phyloP scores from a whole-genome alignment of 2,329 filamentous ascomycete species.

The Fusarium sp. region DNA sequence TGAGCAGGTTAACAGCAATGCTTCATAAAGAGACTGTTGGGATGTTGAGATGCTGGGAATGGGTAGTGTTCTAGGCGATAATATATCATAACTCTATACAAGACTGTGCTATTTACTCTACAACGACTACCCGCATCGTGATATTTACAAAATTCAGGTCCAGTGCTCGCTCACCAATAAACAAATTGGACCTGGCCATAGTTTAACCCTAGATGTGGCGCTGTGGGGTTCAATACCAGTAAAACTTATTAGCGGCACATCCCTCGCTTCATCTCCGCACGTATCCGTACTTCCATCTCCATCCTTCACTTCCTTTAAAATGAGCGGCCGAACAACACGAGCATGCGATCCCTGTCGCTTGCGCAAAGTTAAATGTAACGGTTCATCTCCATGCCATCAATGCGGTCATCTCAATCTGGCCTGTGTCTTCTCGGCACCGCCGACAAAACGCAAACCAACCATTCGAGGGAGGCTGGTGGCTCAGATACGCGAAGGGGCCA shows the following conservation, averaged over 20 bases:
- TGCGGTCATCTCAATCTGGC: constrained; percentile 54
- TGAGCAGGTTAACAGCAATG: constrained; percentile 19
- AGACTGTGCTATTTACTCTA: no score
- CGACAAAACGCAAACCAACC: constrained; percentile 53
- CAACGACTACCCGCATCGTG: no score
- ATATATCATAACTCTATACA: no score
- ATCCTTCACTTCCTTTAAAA: background rate
- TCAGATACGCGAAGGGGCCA: constrained; percentile 51
- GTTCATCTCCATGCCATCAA: constrained; percentile 52
- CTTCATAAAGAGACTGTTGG: background rate
- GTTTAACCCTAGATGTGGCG: constrained; percentile 1
- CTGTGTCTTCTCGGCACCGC: constrained; percentile 53
- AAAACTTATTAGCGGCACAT: constrained; percentile 5
- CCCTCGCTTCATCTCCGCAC: constrained; percentile 11
- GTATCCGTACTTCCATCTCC: background rate
- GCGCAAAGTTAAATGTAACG: constrained; percentile 57
- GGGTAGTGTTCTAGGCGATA: no score
- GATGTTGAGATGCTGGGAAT: background rate
- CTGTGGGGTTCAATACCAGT: constrained; percentile 7
- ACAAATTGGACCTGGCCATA: no score
- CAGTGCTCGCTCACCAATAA: no score
- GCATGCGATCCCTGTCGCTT: constrained; percentile 57
- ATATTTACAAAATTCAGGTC: no score
- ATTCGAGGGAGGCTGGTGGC: constrained; percentile 54
- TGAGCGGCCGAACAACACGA: constrained; percentile 39